Evolutionary conservation across 371 early-diverging fungal species (phyloP).

Genomic region (Mortierella sp.): DNA sequence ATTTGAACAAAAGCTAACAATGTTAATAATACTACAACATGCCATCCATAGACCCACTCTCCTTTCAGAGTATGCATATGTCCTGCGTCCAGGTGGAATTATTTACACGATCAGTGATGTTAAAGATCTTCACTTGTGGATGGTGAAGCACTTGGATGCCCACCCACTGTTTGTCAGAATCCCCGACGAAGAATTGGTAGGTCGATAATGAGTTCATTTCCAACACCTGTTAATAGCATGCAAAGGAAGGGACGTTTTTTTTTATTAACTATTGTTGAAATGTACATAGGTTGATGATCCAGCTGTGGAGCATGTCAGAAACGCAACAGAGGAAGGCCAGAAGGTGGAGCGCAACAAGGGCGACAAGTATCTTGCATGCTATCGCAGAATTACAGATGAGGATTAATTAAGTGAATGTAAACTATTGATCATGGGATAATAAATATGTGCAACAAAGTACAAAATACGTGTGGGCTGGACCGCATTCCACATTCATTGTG

Average conservation of each 20-base stretch:
- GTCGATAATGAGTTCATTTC: neutral
- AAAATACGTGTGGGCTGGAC: neutral
- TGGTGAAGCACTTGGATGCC: conserved; percentile 93
- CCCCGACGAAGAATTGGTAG: conserved; percentile 84
- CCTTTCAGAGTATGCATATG: conserved; percentile 96
- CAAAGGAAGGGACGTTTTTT: neutral
- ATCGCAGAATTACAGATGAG: conserved; percentile 69
- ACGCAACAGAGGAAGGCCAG: conserved; percentile 97
- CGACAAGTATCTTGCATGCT: conserved; percentile 93
- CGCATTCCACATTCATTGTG: too few relatives aligned
- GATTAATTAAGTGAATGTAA: conserved; percentile 9
- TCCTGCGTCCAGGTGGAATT: conserved; percentile 89
- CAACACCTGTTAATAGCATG: neutral
- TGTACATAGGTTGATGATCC: conserved; percentile 81
- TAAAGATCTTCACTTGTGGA: conserved; percentile 95
- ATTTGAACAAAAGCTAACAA: neutral
- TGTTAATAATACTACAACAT: too few relatives aligned
- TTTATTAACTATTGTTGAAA: neutral
- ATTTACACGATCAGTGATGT: conserved; percentile 98
- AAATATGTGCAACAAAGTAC: neutral
- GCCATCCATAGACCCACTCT: conserved; percentile 69
- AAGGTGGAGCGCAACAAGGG: conserved; percentile 97
- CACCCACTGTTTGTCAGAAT: conserved; percentile 95
- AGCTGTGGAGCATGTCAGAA: conserved; percentile 84
- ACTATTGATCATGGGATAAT: neutral